Percentiles rank a stretch among this genome's conserved stretches.
Evolutionary conservation across 2,329 filamentous ascomycete species (phyloP).

Genomic region (Thielaviopsis ethacetica): DNA sequence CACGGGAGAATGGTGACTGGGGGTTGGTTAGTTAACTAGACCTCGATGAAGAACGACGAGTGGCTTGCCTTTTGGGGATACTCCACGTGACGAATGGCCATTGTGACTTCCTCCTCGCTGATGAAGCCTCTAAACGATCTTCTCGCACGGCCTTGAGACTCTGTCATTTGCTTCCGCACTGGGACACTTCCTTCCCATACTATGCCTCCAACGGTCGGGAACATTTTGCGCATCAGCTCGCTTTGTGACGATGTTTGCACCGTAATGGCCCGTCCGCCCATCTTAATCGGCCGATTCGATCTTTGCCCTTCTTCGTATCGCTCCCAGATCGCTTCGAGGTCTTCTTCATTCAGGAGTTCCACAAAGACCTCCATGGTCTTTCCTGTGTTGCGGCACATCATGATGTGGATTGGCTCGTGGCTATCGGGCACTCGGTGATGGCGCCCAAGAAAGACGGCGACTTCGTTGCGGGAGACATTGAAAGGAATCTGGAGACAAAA

Average conservation of each 20-base stretch:
- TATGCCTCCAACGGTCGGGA: constrained; percentile 40
- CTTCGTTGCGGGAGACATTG: constrained; percentile 32
- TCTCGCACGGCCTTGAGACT: constrained; percentile 21
- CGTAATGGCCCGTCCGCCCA: constrained; percentile 41
- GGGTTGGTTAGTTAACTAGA: constrained; percentile 7
- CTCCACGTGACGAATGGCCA: constrained; percentile 48
- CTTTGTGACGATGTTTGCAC: constrained; percentile 40
- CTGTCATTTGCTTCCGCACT: constrained; percentile 6
- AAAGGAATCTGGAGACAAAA: constrained; percentile 35
- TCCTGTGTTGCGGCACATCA: constrained; percentile 45
- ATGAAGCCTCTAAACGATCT: constrained; percentile 41
- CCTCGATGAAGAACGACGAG: not conserved
- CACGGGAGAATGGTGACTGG: constrained; percentile 41
- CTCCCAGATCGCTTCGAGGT: constrained; percentile 36
- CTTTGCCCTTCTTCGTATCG: constrained; percentile 23
- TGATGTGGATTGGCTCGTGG: constrained; percentile 43
- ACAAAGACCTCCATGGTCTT: constrained; percentile 47
- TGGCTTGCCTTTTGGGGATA: constrained; percentile 33
- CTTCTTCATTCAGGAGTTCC: constrained; percentile 36
- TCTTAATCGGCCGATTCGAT: constrained; percentile 27
- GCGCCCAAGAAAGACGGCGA: constrained; percentile 42
- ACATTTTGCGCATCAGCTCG: constrained; percentile 43
- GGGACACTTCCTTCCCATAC: constrained; percentile 36
- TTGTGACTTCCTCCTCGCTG: constrained; percentile 43
- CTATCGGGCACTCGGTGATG: constrained; percentile 37